A percentile compares a stretch with the other conserved stretches of the same genome.
These are phyloP conservation scores for Melocanna baccifera DNA, from an alignment of 176 grass and related monocot species.

Conservation along the genomic window DNA sequence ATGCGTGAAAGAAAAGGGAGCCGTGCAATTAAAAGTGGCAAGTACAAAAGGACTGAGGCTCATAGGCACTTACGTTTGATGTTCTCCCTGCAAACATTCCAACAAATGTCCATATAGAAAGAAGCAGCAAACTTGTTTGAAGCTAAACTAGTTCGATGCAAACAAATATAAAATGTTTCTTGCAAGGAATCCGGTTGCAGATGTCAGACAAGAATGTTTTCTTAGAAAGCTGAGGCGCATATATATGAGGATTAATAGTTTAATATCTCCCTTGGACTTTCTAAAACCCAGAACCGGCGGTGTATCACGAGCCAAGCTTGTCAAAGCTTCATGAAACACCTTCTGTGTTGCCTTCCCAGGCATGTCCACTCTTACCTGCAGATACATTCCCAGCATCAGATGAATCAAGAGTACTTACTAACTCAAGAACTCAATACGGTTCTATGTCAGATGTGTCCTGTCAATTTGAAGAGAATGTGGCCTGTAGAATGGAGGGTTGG, in stretches of 20 bases:
- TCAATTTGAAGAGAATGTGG: neutral
- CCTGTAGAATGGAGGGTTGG: neutral
- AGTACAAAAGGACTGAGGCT: neutral
- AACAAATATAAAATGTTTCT: neutral
- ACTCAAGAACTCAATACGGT: neutral
- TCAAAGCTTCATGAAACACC: constrained; percentile 51
- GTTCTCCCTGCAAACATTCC: constrained; percentile 63
- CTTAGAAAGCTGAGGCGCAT: neutral
- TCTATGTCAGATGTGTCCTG: neutral
- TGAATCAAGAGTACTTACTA: neutral
- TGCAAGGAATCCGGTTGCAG: neutral
- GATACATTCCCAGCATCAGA: neutral
- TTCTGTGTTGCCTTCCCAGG: constrained; percentile 62
- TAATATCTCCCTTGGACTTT: constrained; percentile 68
- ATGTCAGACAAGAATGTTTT: constrained; percentile 1
- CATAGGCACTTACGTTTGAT: constrained; percentile 53
- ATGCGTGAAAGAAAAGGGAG: constrained; percentile 25
- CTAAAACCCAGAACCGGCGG: constrained; percentile 72
- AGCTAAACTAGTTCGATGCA: neutral
- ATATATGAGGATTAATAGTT: neutral
- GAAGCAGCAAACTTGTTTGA: neutral
- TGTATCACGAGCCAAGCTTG: constrained; percentile 51
- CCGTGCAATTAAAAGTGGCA: constrained; percentile 7
- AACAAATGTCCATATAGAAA: constrained; percentile 31
- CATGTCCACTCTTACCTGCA: constrained; percentile 68